Base-by-base conservation (phyloP, 176 grass and related monocot genomes). In the Eremochloa ophiuroides region DNA sequence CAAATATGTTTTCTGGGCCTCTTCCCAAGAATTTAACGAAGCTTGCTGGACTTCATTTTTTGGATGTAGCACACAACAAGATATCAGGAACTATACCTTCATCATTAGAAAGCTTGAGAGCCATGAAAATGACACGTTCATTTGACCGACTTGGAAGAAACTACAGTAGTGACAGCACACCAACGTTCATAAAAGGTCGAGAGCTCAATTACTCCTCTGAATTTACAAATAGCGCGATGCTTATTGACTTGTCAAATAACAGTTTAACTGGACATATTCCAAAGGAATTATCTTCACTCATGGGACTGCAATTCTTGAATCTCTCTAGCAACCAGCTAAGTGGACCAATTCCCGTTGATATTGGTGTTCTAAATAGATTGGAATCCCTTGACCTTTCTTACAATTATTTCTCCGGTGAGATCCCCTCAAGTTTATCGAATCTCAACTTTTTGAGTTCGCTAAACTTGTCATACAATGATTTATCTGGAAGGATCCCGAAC, bases 1-100 rank as follows among this genome's bases (percentile, higher is more conserved):
- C 75, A 0, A 90, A 93, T 68, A 82, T 77, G 64, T 87, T 93
- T 44, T 41, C 0, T 18, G 87, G 84, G 4, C 37, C 20, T 33
- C 71, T 93, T 56, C 91, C 87, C 20, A 59, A 34, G 64, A 26
- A 77, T 14, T 41, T 84, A 7, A 47, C 37, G 2, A 46, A 14
- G 28, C 64, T 77, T 31, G 22, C 43, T 46, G 43, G 43, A 11
- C 83, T 82, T 86, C 64, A 44, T 22, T 86, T n/a, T 34, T 13
- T 90, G 27, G 88, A 90, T 12, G 7, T 91, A 5, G 83, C 84
- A 31, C n/a, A 80, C 6, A 94, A 91, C 75, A 77, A 78, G 60
- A n/a, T n/a, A 31, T 78, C 73, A 74, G 91, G 87, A 41, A 76
- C 9, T 29, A 74, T 93, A 33, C 91, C 91, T 75, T 51, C 33